Conservation (phyloP, 2,329 filamentous ascomycete genomes). For the Rutstroemia sp. region DNA sequence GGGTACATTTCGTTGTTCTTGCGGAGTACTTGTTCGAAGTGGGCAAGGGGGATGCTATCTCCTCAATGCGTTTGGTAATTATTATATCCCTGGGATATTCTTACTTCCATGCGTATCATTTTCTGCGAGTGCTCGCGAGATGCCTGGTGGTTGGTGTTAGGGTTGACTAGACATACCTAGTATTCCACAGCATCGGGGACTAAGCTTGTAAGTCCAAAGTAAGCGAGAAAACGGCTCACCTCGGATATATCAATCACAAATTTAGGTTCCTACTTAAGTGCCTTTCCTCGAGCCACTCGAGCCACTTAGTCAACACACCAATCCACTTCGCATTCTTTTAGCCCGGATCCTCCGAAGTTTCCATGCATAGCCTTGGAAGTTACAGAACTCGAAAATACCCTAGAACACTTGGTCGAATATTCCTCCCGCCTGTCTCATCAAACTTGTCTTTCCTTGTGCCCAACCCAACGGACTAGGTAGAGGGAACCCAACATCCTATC, state of each 20-base stretch:
- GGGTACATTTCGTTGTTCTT: too few species aligned
- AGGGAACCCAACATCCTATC: not conserved
- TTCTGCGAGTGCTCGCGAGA: not conserved
- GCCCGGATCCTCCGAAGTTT: not conserved
- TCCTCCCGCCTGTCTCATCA: not conserved
- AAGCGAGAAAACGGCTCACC: not conserved
- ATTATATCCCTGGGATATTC: not conserved
- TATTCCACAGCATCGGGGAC: not conserved
- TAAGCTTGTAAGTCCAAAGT: slow-evolving; percentile 5
- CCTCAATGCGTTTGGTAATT: not conserved
- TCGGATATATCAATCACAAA: slow-evolving; percentile 5
- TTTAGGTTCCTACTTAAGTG: not conserved
- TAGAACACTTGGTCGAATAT: not conserved
- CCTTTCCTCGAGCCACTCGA: not conserved
- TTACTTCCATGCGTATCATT: not conserved
- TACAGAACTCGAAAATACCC: not conserved
- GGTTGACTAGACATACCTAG: not conserved
- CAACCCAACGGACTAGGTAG: not conserved
- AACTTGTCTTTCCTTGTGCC: not conserved
- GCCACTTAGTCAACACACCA: not conserved
- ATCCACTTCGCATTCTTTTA: not conserved
- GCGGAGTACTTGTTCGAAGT: too few species aligned
- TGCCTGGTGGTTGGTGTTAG: not conserved
- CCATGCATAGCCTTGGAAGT: not conserved
- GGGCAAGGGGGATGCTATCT: not conserved